These are phyloP conservation scores for Trichophyton rubrum DNA, from an alignment of 2,329 filamentous ascomycete genomes.

Conservation along the genomic window DNA sequence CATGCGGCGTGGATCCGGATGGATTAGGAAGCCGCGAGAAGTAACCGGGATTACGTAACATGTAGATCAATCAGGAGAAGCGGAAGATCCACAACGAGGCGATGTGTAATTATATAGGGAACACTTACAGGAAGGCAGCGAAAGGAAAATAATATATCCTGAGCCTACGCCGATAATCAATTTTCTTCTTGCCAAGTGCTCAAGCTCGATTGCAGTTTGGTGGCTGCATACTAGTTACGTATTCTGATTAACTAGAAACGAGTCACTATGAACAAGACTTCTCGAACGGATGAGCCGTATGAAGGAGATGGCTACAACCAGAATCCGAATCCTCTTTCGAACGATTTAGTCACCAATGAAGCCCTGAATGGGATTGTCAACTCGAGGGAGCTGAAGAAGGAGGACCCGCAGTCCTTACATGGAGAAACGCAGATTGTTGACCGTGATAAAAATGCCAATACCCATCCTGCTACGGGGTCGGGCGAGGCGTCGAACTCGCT, in stretches of 20 bases:
- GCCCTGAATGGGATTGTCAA: conserved; percentile 52
- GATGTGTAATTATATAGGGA: neutral
- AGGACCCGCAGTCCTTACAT: conserved; percentile 19
- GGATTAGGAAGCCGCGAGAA: neutral
- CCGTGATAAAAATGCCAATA: neutral
- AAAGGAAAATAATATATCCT: no score
- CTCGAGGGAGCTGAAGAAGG: conserved; percentile 39
- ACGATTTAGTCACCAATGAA: conserved; percentile 49
- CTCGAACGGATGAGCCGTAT: conserved; percentile 44
- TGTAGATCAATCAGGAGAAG: no score
- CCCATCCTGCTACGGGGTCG: neutral
- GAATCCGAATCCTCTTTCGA: conserved; percentile 44
- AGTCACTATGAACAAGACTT: conserved; percentile 45
- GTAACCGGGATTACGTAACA: neutral
- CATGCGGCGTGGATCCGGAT: neutral
- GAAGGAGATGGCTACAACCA: conserved; percentile 48
- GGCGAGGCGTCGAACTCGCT: neutral
- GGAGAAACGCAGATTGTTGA: neutral
- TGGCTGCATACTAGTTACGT: no score
- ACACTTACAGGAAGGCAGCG: neutral
- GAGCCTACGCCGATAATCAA: no score
- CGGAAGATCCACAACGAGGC: neutral
- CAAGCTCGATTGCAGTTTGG: no score
- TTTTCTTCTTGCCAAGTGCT: no score
- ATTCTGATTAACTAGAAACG: no score